Evolutionary conservation across 2,329 filamentous ascomycete species (phyloP).

Genomic region (Aspergillus alliaceus): DNA sequence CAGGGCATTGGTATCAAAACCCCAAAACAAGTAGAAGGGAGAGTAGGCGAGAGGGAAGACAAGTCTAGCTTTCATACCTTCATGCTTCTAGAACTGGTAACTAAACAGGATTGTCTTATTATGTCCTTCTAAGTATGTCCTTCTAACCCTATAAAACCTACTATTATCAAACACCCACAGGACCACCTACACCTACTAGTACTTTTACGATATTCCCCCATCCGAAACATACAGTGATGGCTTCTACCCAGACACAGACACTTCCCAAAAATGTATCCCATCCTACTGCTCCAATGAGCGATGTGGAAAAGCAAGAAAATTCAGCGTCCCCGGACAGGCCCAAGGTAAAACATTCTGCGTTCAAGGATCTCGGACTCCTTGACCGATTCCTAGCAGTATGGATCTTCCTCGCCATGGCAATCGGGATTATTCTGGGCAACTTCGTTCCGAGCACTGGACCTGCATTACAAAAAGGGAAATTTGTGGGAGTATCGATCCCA

Average conservation of each 20-base stretch:
- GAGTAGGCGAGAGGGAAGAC: neutral
- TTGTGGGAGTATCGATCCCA: conserved; percentile 69
- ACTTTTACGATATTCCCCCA: too few relatives aligned
- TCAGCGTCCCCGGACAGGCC: neutral
- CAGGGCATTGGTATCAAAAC: neutral
- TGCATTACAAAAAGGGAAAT: conserved; percentile 67
- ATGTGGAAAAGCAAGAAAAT: conserved; percentile 9
- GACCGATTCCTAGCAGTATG: conserved; percentile 67
- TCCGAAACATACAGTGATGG: conserved; percentile 3
- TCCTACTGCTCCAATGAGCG: neutral
- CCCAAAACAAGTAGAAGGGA: neutral
- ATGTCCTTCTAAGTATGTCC: too few relatives aligned
- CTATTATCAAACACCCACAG: too few relatives aligned
- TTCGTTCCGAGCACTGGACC: conserved; percentile 64
- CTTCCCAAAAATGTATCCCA: neutral
- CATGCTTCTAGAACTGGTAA: neutral
- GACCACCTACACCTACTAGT: too few relatives aligned
- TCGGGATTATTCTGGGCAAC: conserved; percentile 75
- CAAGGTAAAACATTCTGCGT: conserved; percentile 24
- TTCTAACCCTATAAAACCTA: too few relatives aligned
- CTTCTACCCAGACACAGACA: neutral
- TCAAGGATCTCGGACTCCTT: conserved; percentile 57
- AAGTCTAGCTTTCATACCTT: neutral
- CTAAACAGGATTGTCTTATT: too few relatives aligned
- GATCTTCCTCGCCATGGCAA: conserved; percentile 76